These are phyloP conservation scores for Nematocida sp. DNA, from an alignment of 371 early-diverging fungal genomes.

Conservation along the genomic window DNA sequence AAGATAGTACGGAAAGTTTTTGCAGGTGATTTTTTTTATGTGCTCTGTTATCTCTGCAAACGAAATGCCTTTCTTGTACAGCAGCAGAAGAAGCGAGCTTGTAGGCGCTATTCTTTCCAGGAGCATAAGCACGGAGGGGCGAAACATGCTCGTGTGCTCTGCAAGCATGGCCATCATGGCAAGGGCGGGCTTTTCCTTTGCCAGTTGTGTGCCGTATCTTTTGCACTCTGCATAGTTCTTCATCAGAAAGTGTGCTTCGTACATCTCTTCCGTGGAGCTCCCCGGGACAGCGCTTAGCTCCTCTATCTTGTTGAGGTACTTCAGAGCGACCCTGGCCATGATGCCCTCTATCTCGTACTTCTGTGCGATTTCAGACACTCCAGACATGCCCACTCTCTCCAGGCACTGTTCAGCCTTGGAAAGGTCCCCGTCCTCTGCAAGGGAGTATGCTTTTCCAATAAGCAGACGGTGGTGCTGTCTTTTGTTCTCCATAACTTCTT, in stretches of 20 bases:
- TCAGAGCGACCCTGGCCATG: background rate
- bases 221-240: background rate
- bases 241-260: background rate
- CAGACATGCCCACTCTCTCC: background rate
- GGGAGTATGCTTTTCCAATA: constrained; percentile 16
- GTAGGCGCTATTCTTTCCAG: constrained; percentile 18
- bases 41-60: constrained; percentile 11
- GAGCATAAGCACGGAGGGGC: background rate
- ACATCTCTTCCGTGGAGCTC: background rate
- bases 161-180: background rate
- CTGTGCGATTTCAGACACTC: background rate
- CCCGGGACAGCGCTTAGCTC: no score
- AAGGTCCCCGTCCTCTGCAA: constrained; percentile 24
- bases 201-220: background rate
- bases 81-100: constrained; percentile 29
- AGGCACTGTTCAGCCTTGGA: background rate
- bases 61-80: constrained; percentile 32
- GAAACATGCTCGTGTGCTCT: background rate
- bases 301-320: background rate
- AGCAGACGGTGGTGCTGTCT: background rate
- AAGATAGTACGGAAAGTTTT: constrained; percentile 40
- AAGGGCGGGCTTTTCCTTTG: background rate
- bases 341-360: background rate
- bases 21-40: background rate
- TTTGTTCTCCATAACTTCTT: background rate